Evolutionary conservation across 2,329 filamentous ascomycete species (phyloP), one percentile per base, ranked within the genome.

Genomic region (Boeremia exigua): DNA sequence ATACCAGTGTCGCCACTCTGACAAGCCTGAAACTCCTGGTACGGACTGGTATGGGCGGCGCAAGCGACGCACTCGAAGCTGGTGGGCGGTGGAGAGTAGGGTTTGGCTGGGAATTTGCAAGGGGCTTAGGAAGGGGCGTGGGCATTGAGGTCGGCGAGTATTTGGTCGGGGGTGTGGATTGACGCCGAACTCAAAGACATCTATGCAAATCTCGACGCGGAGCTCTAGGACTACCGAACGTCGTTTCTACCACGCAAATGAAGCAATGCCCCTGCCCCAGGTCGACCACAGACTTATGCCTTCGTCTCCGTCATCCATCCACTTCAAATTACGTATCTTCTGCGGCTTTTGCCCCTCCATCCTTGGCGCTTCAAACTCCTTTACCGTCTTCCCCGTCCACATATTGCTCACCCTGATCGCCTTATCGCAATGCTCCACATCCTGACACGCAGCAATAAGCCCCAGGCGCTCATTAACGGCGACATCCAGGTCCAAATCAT

Each of bases 141-240:
- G 88, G 88, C 2, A 82, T 95, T n/a, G 90, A 92, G 72, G 82
- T 92, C 11, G 87, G 90, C 59, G 90, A 94, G 71, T 93, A 69
- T 66, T 38, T 75, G 6, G 71, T 74, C 44, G 73, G 73, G 3
- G 73, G 73, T 15, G 71, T 74, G 40, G 73, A 75, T 38, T 58
- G 28, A 53, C 2, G 34, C 19, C 5, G 33, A 10, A 10, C 29
- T 30, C 9, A 9, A 30, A 30, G 7, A 30, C 7, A 30, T 30
- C 11, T 12, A 30, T 10, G 19, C 19, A 23, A 23, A 23, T 23
- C 19, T 23, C 4, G 7, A 23, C n/a, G 25, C 9, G 19, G 7
- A 23, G 19, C 5, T 23, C 19, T 23, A 23, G 19, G 19, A 23
- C 19, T 23, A 23, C 19, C 19, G 5, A 23, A 23, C 19, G 19